Evolutionary conservation across 2,329 filamentous ascomycete genomes (phyloP).

Genomic region (Aspergillus terreus): DNA sequence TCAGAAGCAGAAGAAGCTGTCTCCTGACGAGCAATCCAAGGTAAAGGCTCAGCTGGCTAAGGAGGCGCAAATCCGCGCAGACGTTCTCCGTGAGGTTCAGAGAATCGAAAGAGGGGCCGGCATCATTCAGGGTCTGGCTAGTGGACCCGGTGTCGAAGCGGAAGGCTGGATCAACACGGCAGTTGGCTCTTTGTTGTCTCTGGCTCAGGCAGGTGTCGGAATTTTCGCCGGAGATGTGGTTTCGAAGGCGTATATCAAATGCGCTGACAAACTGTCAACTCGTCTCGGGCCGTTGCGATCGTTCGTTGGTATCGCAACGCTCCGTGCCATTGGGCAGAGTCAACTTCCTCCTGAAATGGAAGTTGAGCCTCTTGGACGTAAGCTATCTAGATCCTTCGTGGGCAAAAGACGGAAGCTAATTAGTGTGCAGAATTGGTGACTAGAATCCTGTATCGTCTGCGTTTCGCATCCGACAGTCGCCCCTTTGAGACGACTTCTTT

Average conservation of each 20-base stretch:
- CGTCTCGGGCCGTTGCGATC: constrained; percentile 72
- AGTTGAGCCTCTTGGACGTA: constrained; percentile 71
- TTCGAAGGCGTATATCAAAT: constrained; percentile 73
- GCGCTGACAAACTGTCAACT: constrained; percentile 68
- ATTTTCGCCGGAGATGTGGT: constrained; percentile 77
- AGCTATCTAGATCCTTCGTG: background rate
- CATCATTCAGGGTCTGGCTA: constrained; percentile 76
- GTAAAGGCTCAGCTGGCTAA: constrained; percentile 88
- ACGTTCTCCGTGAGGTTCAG: constrained; percentile 66
- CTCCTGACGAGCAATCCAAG: constrained; percentile 81
- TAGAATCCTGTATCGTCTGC: constrained; percentile 81
- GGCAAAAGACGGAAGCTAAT: background rate
- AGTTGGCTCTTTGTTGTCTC: constrained; percentile 66
- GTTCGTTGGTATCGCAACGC: constrained; percentile 82
- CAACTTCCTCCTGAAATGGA: constrained; percentile 69
- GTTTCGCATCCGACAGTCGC: constrained; percentile 88
- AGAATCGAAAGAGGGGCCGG: constrained; percentile 78
- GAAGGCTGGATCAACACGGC: constrained; percentile 83
- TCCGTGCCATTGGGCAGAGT: constrained; percentile 72
- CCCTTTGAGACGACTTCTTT: constrained; percentile 86
- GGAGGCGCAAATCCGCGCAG: constrained; percentile 71
- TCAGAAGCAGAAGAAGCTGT: constrained; percentile 77
- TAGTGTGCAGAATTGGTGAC: constrained; percentile 62
- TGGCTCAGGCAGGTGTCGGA: constrained; percentile 71
- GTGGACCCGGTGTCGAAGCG: constrained; percentile 83